Evolutionary conservation across 2,329 filamentous ascomycete genomes (phyloP).

Genomic region (Ophiognomonia clavigignenti-juglandacearum): DNA sequence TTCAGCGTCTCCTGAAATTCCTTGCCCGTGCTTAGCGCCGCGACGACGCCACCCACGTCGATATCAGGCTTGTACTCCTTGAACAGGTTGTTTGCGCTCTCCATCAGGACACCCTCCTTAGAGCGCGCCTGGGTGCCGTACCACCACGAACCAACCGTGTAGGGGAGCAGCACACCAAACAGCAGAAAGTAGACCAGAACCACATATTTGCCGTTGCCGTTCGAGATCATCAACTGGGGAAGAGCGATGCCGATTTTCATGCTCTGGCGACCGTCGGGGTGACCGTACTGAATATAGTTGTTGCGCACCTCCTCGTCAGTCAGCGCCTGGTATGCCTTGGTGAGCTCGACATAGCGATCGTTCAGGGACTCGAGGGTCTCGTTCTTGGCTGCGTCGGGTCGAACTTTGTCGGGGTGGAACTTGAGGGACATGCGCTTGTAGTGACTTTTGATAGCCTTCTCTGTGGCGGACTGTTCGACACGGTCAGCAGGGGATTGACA

Average conservation of each 20-base stretch:
- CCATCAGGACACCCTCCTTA: conserved; percentile 87
- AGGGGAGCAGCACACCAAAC: conserved; percentile 85
- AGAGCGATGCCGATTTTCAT: conserved; percentile 97
- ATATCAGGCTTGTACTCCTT: conserved; percentile 84
- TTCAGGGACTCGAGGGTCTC: conserved; percentile 82
- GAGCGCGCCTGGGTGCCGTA: conserved; percentile 92
- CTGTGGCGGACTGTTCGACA: conserved; percentile 62
- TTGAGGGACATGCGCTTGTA: conserved; percentile 84
- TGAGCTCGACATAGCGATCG: conserved; percentile 86
- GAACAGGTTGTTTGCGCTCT: conserved; percentile 93
- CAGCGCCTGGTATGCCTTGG: conserved; percentile 95
- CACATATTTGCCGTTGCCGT: conserved; percentile 94
- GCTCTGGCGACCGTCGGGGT: conserved; percentile 97
- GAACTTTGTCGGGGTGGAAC: conserved; percentile 89
- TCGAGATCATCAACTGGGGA: conserved; percentile 85
- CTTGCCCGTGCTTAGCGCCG: conserved; percentile 76
- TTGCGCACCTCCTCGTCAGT: conserved; percentile 97
- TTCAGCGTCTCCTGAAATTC: conserved; percentile 76
- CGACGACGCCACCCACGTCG: conserved; percentile 72
- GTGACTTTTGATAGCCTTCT: conserved; percentile 87
- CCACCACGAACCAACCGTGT: conserved; percentile 96
- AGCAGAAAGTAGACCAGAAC: conserved; percentile 83
- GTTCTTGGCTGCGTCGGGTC: conserved; percentile 79
- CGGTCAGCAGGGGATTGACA: conserved; percentile 2
- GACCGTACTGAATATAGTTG: conserved; percentile 93